Evolutionary conservation across 768 basidiomycete species (phyloP), one percentile per base, ranked within the genome.

Genomic region (Plicaturopsis crispa): DNA sequence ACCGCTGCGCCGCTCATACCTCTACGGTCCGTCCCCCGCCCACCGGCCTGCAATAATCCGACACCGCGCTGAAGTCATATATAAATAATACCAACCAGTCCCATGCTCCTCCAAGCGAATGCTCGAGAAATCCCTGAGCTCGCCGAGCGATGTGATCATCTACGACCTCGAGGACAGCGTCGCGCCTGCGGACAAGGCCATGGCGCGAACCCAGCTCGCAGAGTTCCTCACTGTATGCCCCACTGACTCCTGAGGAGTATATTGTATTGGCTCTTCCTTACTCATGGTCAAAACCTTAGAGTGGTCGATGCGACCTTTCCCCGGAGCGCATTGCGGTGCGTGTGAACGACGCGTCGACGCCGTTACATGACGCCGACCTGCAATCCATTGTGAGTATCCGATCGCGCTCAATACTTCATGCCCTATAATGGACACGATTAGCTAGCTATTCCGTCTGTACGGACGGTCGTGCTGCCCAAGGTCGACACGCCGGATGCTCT

Each of bases 141-240:
- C 68, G 11, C 54, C 60, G 2, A 78, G 88, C 2, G 91, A 94
- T 43, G 69, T 82, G 31, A 65, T 91, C 24, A 81, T 90, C 18
- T 92, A 90, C 50, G 91, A 94, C 63, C 66, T 94, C 10, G 91
- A 93, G 55, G 91, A 94, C 55, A 84, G 84, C 43, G 77, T 93
- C 1, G 63, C 87, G 4, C 82, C 83, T 3, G 59, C 63, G 19
- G 76, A 78, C 41, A 86, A 88, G 55, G 59, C 60, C 16, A 57
- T 67, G 36, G 83, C 86, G 0, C 66, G 86, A 41, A 51, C 53
- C 5, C 65, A 75, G 6, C 62, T 86, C 4, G 54, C 58, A 24
- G 58, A 61, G 6, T 90, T 84, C 51, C 59, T 84, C 20, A 53
- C 59, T 31, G 86, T 76, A 53, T 49, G 68, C 39, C 32, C n/a